phyloP scores from a whole-genome alignment of 768 basidiomycete genomes.

The Glaciozyma martinii region DNA sequence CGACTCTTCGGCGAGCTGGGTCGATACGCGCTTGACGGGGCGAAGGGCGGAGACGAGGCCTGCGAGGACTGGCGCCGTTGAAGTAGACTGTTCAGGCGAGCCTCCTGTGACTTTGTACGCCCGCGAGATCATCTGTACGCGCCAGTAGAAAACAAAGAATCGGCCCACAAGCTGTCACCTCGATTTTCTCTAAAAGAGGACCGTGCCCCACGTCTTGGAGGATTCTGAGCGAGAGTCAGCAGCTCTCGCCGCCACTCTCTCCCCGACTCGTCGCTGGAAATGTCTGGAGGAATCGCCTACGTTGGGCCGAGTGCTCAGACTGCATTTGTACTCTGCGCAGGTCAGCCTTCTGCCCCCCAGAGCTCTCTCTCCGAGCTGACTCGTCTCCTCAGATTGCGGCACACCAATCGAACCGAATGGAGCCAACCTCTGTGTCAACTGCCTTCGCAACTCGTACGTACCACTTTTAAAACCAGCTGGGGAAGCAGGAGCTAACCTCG shows the following conservation, averaged over 20 bases:
- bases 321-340: conserved; percentile 38
- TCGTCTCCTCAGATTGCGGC: conserved; percentile 33
- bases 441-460: conserved; percentile 73
- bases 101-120: too few relatives aligned
- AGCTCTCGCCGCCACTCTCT: background rate
- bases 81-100: background rate
- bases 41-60: conserved; percentile 28
- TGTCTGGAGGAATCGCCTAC: conserved; percentile 29
- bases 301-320: conserved; percentile 30
- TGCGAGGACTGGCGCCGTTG: conserved; percentile 2
- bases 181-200: too few relatives aligned
- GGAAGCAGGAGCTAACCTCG: background rate
- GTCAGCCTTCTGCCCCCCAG: too few relatives aligned
- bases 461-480: too few relatives aligned
- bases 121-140: too few relatives aligned
- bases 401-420: conserved; percentile 47
- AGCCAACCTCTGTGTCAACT: conserved; percentile 82
- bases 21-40: conserved; percentile 14
- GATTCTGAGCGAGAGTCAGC: too few relatives aligned
- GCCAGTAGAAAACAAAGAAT: too few relatives aligned
- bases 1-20: conserved; percentile 13
- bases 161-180: too few relatives aligned
- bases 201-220: too few relatives aligned
- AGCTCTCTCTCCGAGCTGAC: background rate
- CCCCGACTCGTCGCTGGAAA: background rate